Base-by-base conservation (phyloP, 2,329 filamentous ascomycete species). In the Bimuria novae-zelandiae region DNA sequence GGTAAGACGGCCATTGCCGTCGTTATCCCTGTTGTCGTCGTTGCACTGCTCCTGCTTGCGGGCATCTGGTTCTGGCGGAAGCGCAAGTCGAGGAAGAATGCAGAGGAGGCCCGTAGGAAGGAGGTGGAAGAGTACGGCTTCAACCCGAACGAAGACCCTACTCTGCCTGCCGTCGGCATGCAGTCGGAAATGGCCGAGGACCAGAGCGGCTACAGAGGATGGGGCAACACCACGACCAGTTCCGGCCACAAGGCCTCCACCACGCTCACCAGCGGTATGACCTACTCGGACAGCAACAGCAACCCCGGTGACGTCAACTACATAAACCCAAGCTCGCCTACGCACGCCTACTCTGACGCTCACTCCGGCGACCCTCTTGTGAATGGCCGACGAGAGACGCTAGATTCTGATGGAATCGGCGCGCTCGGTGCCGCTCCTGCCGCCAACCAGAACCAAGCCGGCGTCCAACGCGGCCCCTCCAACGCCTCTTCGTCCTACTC, bases 401-500 rank as follows among this genome's bases (percentile, higher is more conserved):
- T 80, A 71, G 90, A 93, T 64, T 88, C 88, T 46, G 92, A 96
- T 71, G 89, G 90, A 40, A 82, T 96, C 32, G 91, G 89, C 46
- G 90, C 88, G 36, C 87, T 96, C 76, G 91, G 90, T 3, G 77
- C 76, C 25, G 82, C 73, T 39, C 89, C 90, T 11, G 81, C 84
- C 12, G 82, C 88, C 22, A 81, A 84, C 51, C 82, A 84, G 56
- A 88, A 89, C 73, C 64, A 67, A 39, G 52, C 55, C 6, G 90
- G 90, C 61, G 89, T 97, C 30, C 90, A 89, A 61, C 89, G 94
- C 49, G 94, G 94, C 1, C 87, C 91, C 1, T 97, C 93, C 5
- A 97, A 97, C 68, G 94, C 94, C 5, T 99, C 94, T 0, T 97
- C 94, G 0, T 92, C 90, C 1, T 99, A 97, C 77, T 97, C 92